Evolutionary conservation across 805 yeast species (phyloP).

Genomic region (Isabelozyma pseudorhagii): DNA sequence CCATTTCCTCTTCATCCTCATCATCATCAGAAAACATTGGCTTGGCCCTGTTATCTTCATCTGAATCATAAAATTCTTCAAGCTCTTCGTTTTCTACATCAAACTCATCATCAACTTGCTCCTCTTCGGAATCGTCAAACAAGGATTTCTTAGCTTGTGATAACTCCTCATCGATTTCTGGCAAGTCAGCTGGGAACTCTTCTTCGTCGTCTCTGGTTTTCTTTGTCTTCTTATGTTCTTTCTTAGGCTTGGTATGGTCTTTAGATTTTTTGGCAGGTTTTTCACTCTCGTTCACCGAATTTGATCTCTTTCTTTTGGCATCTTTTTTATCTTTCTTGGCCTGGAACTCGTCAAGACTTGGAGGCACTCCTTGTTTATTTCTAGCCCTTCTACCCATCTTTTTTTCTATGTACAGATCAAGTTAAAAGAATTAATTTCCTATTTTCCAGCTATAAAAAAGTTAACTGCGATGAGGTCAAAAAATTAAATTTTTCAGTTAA

Average conservation of each 20-base stretch:
- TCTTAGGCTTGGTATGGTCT: slow-evolving; percentile 3
- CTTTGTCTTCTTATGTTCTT: slow-evolving; percentile 7
- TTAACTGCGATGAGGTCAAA: slow-evolving; percentile 7
- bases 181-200: slow-evolving; percentile 47
- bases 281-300: slow-evolving; percentile 6
- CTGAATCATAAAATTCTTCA: slow-evolving; percentile 27
- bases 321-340: slow-evolving; percentile 40
- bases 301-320: slow-evolving; percentile 27
- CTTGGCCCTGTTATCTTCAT: slow-evolving; percentile 54
- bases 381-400: slow-evolving; percentile 92
- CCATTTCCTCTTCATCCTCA: slow-evolving; percentile 53
- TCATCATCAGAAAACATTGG: slow-evolving; percentile 80
- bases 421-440: neutral
- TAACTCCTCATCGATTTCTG: slow-evolving; percentile 70
- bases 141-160: slow-evolving; percentile 68
- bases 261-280: slow-evolving; percentile 14
- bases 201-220: slow-evolving; percentile 28
- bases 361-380: slow-evolving; percentile 92
- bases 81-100: slow-evolving; percentile 18
- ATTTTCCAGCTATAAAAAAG: neutral
- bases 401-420: neutral
- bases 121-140: slow-evolving; percentile 72
- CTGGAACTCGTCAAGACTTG: slow-evolving; percentile 79
- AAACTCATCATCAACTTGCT: slow-evolving; percentile 41
- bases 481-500: slow-evolving; percentile 6